Conservation (phyloP, 495 filamentous ascomycete species). For the Talaromyces borbonicus region DNA sequence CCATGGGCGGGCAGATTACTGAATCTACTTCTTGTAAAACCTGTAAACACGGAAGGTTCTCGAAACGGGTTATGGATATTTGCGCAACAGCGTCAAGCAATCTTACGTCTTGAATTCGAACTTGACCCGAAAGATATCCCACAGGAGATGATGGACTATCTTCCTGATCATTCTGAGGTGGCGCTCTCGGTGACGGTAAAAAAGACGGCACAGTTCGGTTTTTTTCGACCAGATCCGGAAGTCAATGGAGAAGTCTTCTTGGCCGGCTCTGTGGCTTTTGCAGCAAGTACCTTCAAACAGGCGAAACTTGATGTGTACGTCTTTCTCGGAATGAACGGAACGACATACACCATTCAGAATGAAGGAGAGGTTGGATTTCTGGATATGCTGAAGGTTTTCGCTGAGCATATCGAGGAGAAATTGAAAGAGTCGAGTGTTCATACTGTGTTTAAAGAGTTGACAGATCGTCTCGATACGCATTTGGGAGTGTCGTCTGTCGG, state of each 20-base stretch:
- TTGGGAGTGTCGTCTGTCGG: too few relatives aligned
- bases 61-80: not conserved
- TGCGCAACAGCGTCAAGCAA: not conserved
- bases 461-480: not conserved
- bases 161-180: not conserved
- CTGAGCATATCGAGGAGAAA: not conserved
- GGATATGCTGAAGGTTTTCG: not conserved
- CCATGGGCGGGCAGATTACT: not conserved
- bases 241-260: not conserved
- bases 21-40: not conserved
- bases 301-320: not conserved
- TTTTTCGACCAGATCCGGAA: not conserved
- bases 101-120: not conserved
- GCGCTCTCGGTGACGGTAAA: not conserved
- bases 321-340: not conserved
- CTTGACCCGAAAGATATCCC: not conserved
- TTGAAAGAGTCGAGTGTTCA: not conserved
- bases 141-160: not conserved
- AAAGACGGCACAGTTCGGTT: not conserved
- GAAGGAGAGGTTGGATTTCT: not conserved
- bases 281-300: not conserved
- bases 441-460: not conserved
- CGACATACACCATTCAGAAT: not conserved
- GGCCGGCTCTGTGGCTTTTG: not conserved
- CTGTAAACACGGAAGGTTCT: not conserved